These are phyloP conservation scores for Cryptococcus maquisensis DNA, from an alignment of 1,284 basidiomycete genomes.

Conservation along the genomic window DNA sequence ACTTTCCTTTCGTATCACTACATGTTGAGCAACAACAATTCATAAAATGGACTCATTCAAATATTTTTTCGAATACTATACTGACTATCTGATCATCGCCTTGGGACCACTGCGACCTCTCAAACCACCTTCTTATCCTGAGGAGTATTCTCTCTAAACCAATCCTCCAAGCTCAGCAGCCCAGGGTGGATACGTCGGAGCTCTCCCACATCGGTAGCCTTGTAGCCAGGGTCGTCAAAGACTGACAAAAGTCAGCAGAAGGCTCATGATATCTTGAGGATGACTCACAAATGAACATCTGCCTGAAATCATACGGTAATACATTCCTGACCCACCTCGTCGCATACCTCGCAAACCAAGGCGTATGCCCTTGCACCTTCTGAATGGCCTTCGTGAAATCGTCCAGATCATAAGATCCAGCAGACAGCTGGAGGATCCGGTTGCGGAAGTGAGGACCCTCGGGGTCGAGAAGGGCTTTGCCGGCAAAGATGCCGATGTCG, in stretches of 20 bases:
- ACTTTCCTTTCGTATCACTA: too few species aligned
- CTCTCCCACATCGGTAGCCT: conserved; percentile 2
- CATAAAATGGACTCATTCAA: too few species aligned
- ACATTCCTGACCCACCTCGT: conserved; percentile 4
- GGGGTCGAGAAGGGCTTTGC: conserved; percentile 13
- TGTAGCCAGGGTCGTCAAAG: conserved; percentile 14
- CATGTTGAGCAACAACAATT: too few species aligned
- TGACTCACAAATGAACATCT: conserved; percentile 20
- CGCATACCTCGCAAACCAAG: conserved; percentile 16
- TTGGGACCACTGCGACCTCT: too few species aligned
- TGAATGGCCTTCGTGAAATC: conserved; percentile 5
- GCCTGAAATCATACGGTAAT: conserved; percentile 14
- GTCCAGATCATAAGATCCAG: conserved; percentile 10
- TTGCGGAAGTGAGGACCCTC: conserved; percentile 7
- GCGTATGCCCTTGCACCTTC: conserved; percentile 9
- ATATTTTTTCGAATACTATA: too few species aligned
- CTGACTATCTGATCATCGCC: too few species aligned
- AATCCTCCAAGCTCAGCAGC: conserved; percentile 13
- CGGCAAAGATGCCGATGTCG: conserved; percentile 19
- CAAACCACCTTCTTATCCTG: too few species aligned
- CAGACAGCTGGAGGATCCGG: conserved; percentile 11
- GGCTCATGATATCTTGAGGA: not conserved
- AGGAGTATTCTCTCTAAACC: conserved; percentile 1
- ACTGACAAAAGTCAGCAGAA: conserved; percentile 3
- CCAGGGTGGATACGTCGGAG: conserved; percentile 15